Percentiles rank a stretch among this genome's conserved stretches.
phyloP scores from a whole-genome alignment of 768 basidiomycete genomes.

The Zangia roseola region DNA sequence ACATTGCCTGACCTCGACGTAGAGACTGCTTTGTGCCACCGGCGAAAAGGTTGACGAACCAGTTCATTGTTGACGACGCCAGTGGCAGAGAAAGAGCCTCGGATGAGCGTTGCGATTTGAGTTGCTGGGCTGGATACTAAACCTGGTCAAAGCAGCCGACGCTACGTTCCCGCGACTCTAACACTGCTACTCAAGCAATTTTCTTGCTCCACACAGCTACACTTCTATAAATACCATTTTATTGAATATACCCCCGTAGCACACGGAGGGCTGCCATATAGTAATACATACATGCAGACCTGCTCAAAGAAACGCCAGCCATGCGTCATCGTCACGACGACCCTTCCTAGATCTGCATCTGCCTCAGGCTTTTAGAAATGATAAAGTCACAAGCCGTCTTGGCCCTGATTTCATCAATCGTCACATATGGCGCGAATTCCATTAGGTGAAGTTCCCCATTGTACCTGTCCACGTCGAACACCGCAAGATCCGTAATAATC shows the following conservation, averaged over 20 bases:
- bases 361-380: conserved; percentile 49
- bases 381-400: conserved; percentile 83
- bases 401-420: conserved; percentile 73
- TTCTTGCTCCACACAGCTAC: conserved; percentile 18
- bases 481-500: conserved; percentile 88
- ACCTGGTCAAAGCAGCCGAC: conserved; percentile 9
- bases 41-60: conserved; percentile 68
- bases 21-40: conserved; percentile 46
- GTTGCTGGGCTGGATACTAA: conserved; percentile 10
- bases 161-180: too few species aligned
- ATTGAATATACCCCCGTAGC: not conserved
- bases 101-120: not conserved
- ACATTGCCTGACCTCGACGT: conserved; percentile 65
- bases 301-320: not conserved
- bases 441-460: conserved; percentile 67
- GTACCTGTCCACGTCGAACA: conserved; percentile 80
- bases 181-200: not conserved
- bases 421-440: conserved; percentile 77
- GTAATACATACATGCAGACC: not conserved
- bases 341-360: conserved; percentile 36
- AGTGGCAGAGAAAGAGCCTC: conserved; percentile 2
- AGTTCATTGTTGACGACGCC: conserved; percentile 53
- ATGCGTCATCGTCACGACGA: conserved; percentile 8
- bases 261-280: not conserved
- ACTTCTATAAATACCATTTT: conserved; percentile 8